phyloP scores from a whole-genome alignment of 1,284 basidiomycete genomes.

The Papiliotrema nemorosa region DNA sequence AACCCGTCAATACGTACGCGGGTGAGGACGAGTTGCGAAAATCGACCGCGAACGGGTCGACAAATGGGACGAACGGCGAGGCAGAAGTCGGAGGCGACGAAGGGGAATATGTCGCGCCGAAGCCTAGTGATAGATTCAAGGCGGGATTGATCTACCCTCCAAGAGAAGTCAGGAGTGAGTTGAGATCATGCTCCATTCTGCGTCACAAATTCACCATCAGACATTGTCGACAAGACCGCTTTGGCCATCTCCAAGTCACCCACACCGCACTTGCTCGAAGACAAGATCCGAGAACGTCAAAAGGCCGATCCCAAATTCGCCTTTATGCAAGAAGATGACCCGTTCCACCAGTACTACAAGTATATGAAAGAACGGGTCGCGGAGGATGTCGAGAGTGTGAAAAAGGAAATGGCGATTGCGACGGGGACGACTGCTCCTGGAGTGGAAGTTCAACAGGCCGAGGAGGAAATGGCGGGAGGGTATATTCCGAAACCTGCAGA shows the following conservation, averaged over 20 bases:
- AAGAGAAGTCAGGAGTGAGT: slow-evolving; percentile 83
- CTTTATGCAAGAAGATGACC: slow-evolving; percentile 85
- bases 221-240: slow-evolving; percentile 95
- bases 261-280: slow-evolving; percentile 84
- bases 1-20: slow-evolving; percentile 45
- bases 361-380: slow-evolving; percentile 70
- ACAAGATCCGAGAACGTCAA: slow-evolving; percentile 91
- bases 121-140: slow-evolving; percentile 60
- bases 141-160: slow-evolving; percentile 86
- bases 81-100: slow-evolving; percentile 20
- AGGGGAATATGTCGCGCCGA: slow-evolving; percentile 42
- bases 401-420: neutral
- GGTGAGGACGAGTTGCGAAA: slow-evolving; percentile 43
- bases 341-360: slow-evolving; percentile 95
- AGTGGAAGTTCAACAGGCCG: slow-evolving; percentile 45
- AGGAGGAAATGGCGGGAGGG: slow-evolving; percentile 27
- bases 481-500: slow-evolving; percentile 78
- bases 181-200: neutral
- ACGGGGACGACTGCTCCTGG: slow-evolving; percentile 26
- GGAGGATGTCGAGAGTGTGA: slow-evolving; percentile 59
- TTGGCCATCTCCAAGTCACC: slow-evolving; percentile 86
- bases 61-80: slow-evolving; percentile 12
- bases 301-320: slow-evolving; percentile 94
- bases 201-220: slow-evolving; percentile 49
- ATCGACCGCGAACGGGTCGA: slow-evolving; percentile 12